Base-by-base conservation (phyloP, 257 asterid species). In the Solanum boliviense region DNA sequence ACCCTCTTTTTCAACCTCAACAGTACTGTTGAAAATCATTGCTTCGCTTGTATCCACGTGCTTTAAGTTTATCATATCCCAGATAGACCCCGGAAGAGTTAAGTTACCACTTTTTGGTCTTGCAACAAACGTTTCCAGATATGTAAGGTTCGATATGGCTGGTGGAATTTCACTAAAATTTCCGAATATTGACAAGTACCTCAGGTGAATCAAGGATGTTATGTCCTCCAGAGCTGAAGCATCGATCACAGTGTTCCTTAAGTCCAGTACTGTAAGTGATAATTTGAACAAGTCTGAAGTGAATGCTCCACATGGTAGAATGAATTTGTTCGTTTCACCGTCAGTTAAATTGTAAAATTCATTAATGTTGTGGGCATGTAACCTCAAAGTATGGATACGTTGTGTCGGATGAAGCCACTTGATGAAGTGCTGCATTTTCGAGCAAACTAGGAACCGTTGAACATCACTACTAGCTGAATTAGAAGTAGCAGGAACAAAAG, bases 31-130 rank as follows among this genome's bases (percentile, higher is more conserved):
- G 70, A 76, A 18, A 12, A 78, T 39, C 27, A 21, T 31, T 25
- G 29, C 78, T 72, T 84, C 27, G 4, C 70, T 78, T 31, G 27
- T 60, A 87, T 78, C 41, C 25, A 87, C 52, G 5, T 87, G 27
- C 27, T 72, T 87, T 31, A 87, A 62, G 68, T n/a, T 27, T 87
- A 75, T 76, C 81, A 87, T 78, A 10, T 78, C 38, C 89, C 86
- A 87, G 2, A 78, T 36, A 18, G 81, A 58, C 27, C 74, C 44
- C 0, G 86, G 89, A 78, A 87, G 44, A 35, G 73, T 35, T 48
- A 83, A 65, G 58, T 2, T 62, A 13, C 62, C 36, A 31, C 20
- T 27, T 48, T 56, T 25, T 78, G 76, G 21, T 62, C 58, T 20
- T 11, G 58, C 39, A 4, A 15, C 75, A 34, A 78, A 78, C 9